Base-by-base conservation (phyloP, 257 asterid species). In the Handroanthus guayacan region DNA sequence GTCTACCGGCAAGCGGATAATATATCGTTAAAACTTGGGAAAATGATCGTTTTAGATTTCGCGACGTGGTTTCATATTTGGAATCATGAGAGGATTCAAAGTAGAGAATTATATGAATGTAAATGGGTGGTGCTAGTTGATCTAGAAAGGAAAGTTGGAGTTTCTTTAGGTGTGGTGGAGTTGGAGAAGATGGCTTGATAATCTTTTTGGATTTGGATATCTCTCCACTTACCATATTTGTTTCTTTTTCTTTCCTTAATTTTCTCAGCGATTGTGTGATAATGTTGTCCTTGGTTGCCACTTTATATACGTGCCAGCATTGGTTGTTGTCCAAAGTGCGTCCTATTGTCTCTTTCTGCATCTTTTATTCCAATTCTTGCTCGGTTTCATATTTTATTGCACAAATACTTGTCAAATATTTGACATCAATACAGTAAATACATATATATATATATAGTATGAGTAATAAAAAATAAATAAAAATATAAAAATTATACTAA, bases 181-280 rank as follows among this genome's bases (percentile, higher is more conserved):
- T 86, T 45, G 85, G 84, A 16, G 80, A 61, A 0, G 87, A 87
- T 50, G 92, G 90, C 37, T 71, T 85, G 68, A 87, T 82, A 70
- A 85, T 61, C 57, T 77, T 77, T 14, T 10, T 68, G 3, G 64
- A 14, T 14, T 10, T 68, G 3, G 64, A 14, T 45, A 56, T 47
- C 44, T 75, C 48, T 18, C 8, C 56, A 64, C 64, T 50, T 58
- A 25, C 67, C 75, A 78, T 74, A 43, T 43, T 25, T 72, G 5
- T 5, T 62, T 62, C 2, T 3, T 62, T 67, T 69, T 36, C 3
- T 20, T 14, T 25, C 31, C 31, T 25, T 25, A 25, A 25, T 25
- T 25, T 25, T 25, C 31, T 25, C 31, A 25, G 31, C 31, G 31
- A 25, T 1, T 25, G 31, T 41, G 45, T 41, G 45, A 41, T 41